These are phyloP conservation scores for Ophiorrhiza pumila DNA, from an alignment of 257 asterid genomes.

Conservation along the genomic window DNA sequence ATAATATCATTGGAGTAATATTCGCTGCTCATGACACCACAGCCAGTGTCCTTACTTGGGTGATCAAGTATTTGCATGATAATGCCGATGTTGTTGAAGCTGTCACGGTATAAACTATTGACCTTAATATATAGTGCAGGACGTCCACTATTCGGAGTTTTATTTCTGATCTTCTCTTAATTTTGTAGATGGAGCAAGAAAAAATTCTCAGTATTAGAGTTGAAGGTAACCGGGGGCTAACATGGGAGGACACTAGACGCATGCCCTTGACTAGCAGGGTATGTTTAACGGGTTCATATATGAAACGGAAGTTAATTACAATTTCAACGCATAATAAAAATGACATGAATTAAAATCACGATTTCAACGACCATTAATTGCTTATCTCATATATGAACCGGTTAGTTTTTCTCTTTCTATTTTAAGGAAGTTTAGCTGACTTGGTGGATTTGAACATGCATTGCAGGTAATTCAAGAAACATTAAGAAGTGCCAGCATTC, in stretches of 20 bases:
- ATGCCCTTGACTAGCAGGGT: conserved; percentile 59
- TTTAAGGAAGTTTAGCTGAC: too few species aligned
- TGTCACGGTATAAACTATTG: conserved; percentile 38
- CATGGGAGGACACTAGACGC: conserved; percentile 64
- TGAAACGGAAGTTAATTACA: too few species aligned
- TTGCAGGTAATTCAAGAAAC: conserved; percentile 68
- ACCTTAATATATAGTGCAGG: too few species aligned
- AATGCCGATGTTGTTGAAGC: conserved; percentile 32
- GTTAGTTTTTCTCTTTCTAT: too few species aligned
- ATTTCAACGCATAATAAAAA: too few species aligned
- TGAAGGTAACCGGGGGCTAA: conserved; percentile 41
- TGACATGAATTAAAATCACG: too few species aligned
- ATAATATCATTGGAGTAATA: conserved; percentile 64
- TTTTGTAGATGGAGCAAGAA: conserved; percentile 58
- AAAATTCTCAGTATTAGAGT: conserved; percentile 28
- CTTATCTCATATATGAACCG: too few species aligned
- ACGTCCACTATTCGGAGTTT: too few species aligned
- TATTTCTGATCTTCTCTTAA: too few species aligned
- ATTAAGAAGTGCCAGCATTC: conserved; percentile 57
- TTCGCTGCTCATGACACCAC: conserved; percentile 84
- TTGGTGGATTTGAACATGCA: background rate
- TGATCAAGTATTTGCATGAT: conserved; percentile 65
- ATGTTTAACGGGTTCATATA: too few species aligned
- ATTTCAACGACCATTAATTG: too few species aligned
- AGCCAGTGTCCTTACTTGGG: conserved; percentile 66